Percentiles rank a stretch among this genome's conserved stretches.
These are phyloP conservation scores for Agaricus sinodeliciosus DNA, from an alignment of 768 basidiomycete genomes.

Conservation along the genomic window DNA sequence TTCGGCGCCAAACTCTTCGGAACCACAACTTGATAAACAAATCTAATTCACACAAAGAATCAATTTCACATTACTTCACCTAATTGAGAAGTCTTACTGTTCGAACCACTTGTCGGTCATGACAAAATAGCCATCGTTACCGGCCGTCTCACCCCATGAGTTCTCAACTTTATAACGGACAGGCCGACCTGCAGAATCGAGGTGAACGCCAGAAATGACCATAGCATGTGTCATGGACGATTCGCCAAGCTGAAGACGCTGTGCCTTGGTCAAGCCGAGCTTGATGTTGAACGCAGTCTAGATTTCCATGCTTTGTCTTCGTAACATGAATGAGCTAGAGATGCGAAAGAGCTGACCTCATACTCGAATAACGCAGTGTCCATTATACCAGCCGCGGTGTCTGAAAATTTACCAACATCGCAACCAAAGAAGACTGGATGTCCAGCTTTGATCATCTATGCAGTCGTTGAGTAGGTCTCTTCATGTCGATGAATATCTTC, in stretches of 20 bases:
- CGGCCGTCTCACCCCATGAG: slow-evolving; percentile 76
- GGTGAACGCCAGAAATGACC: slow-evolving; percentile 91
- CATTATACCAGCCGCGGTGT: slow-evolving; percentile 72
- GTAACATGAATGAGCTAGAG: neutral
- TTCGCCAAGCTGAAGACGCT: slow-evolving; percentile 77
- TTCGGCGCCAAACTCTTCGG: slow-evolving; percentile 74
- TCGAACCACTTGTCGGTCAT: slow-evolving; percentile 94
- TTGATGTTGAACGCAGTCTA: slow-evolving; percentile 80
- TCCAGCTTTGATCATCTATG: slow-evolving; percentile 73
- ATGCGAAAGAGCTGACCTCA: slow-evolving; percentile 41
- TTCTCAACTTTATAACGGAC: slow-evolving; percentile 97
- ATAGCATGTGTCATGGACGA: slow-evolving; percentile 94
- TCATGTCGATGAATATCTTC: neutral
- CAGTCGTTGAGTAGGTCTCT: neutral
- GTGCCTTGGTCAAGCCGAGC: slow-evolving; percentile 76
- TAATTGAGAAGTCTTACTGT: slow-evolving; percentile 42
- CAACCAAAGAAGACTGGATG: slow-evolving; percentile 95
- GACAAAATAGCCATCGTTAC: slow-evolving; percentile 85
- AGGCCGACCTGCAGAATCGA: slow-evolving; percentile 67
- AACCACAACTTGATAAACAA: slow-evolving; percentile 90
- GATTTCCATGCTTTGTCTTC: neutral
- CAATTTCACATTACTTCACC: neutral
- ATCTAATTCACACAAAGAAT: slow-evolving; percentile 33
- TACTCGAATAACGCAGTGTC: slow-evolving; percentile 79
- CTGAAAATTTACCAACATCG: slow-evolving; percentile 87